phyloP scores from a whole-genome alignment of 139 green algal genomes.

The Edaphochlamys debaryana region DNA sequence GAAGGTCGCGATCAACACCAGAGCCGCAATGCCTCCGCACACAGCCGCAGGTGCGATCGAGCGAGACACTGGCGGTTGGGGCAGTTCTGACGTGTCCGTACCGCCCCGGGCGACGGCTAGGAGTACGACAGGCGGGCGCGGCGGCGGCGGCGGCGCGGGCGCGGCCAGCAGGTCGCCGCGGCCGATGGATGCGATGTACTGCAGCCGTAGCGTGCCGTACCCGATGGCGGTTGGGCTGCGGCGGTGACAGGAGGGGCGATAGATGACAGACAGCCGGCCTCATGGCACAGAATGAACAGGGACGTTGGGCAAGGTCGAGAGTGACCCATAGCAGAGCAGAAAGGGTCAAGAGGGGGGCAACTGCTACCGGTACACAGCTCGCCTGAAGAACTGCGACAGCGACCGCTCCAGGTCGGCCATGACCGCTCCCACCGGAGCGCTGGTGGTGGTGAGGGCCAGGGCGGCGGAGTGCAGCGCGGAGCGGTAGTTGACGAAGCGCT shows the following conservation, averaged over 20 bases:
- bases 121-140: constrained; percentile 14
- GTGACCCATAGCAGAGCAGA: no score
- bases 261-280: no score
- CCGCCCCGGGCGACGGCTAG: no score
- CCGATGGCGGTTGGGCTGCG: no score
- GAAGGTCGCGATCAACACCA: neutral
- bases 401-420: neutral
- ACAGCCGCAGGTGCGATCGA: neutral
- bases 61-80: no score
- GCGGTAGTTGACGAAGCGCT: constrained; percentile 16
- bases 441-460: neutral
- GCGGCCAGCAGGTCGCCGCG: constrained; percentile 12
- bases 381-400: no score
- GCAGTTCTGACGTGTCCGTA: no score
- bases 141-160: constrained; percentile 13
- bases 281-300: no score
- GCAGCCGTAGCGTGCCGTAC: constrained; percentile 9
- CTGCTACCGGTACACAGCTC: no score
- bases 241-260: no score
- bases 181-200: constrained; percentile 27
- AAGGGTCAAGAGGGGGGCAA: no score
- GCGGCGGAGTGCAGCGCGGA: constrained; percentile 6
- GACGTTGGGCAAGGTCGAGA: no score
- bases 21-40: neutral
- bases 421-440: neutral